A percentile compares a stretch with the other conserved stretches of the same genome.
These are phyloP conservation scores for Pseudocercospora ulei DNA, from an alignment of 2,329 filamentous ascomycete species.

Conservation along the genomic window DNA sequence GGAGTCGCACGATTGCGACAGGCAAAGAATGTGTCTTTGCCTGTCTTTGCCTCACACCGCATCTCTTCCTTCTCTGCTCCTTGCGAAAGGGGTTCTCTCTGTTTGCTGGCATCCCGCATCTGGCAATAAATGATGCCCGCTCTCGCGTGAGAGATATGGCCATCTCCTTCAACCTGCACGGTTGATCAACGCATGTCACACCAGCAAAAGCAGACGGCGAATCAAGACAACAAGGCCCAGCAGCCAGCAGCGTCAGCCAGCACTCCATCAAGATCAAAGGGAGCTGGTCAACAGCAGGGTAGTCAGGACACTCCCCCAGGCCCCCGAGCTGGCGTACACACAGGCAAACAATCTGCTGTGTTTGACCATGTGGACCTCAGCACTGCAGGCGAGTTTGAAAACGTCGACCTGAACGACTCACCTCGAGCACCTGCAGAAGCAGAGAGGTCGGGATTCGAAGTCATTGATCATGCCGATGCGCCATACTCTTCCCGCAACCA, in stretches of 20 bases:
- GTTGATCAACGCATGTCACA: too few relatives aligned
- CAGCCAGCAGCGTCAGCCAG: neutral
- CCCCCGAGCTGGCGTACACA: neutral
- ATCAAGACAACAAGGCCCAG: neutral
- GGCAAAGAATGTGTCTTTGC: too few relatives aligned
- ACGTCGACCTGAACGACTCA: conserved; percentile 13
- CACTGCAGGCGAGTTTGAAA: conserved; percentile 9
- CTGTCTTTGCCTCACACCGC: too few relatives aligned
- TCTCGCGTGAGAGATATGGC: too few relatives aligned
- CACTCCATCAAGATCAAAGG: neutral
- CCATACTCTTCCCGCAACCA: conserved; percentile 18
- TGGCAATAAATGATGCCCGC: too few relatives aligned
- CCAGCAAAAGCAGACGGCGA: neutral
- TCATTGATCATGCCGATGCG: conserved; percentile 15
- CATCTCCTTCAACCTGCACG: too few relatives aligned
- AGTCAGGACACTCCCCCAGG: too few relatives aligned
- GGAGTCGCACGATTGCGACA: too few relatives aligned
- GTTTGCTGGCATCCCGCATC: too few relatives aligned
- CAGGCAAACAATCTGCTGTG: neutral
- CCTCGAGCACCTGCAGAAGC: conserved; percentile 1
- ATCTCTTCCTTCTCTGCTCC: too few relatives aligned
- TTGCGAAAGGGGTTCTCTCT: too few relatives aligned
- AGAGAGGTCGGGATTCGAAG: conserved; percentile 16
- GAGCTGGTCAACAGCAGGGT: too few relatives aligned
- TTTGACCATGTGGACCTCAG: neutral